These are phyloP conservation scores for Fusarium buxicola DNA, from an alignment of 2,329 filamentous ascomycete species.

Conservation along the genomic window DNA sequence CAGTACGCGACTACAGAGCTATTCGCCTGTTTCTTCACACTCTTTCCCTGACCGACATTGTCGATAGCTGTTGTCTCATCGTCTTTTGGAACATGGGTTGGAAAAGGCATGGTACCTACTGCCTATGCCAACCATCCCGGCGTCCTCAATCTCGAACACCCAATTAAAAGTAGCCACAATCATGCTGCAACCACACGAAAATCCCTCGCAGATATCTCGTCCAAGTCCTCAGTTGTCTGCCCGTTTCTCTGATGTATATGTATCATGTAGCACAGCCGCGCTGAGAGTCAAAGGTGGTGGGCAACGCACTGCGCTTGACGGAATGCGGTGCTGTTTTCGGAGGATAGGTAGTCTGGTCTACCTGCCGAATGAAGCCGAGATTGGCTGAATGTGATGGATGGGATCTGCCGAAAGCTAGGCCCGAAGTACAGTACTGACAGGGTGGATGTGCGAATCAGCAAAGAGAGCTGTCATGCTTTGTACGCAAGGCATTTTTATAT, in stretches of 20 bases:
- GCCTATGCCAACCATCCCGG: neutral
- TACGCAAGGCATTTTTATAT: too few species aligned
- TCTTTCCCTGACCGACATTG: too few species aligned
- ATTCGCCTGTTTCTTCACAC: too few species aligned
- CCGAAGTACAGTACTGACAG: neutral
- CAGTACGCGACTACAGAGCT: too few species aligned
- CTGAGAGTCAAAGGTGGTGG: neutral
- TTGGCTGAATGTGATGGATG: neutral
- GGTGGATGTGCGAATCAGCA: slow-evolving; percentile 2
- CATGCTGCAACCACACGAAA: neutral
- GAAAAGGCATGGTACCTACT: too few species aligned
- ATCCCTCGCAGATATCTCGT: neutral
- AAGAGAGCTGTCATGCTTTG: too few species aligned
- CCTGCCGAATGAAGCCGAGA: neutral
- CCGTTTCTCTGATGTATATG: neutral
- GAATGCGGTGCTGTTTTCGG: neutral
- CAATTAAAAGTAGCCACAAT: neutral
- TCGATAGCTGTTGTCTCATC: too few species aligned
- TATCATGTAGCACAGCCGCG: neutral
- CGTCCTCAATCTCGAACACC: neutral
- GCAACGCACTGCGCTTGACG: neutral
- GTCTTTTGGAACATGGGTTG: too few species aligned
- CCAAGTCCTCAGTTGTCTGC: neutral
- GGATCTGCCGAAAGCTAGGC: neutral
- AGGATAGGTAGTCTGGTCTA: neutral